Evolutionary conservation across 805 yeast genomes (phyloP), one percentile per base, ranked within the genome.

Genomic region (Nakazawaea ambrosiae): DNA sequence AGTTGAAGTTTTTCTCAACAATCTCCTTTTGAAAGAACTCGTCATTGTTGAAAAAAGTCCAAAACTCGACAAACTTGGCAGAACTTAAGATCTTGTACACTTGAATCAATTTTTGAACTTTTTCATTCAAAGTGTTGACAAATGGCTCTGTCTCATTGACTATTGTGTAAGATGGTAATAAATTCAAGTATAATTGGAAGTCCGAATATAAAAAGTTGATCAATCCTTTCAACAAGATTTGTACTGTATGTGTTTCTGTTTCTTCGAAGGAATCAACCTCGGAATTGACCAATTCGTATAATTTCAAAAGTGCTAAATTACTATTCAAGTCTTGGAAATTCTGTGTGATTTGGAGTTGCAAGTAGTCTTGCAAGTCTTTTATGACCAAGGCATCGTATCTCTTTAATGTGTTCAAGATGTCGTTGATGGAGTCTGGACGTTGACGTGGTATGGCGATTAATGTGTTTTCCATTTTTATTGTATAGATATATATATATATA

Each of bases 301-400:
- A 55, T 40, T 69, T 69, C 43, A 69, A 52, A 17, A 69, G 54
- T 1, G 75, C 75, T 49, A 68, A 47, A 48, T 67, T 68, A 42
- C 75, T 67, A 44, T 52, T 58, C 31, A 66, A 50, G 46, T 65
- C 71, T 38, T 54, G 53, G 47, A 53, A 67, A 20, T 54, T 55
- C 16, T 52, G 51, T 12, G 46, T 40, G 46, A 67, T 63, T 45
- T 69, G 75, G 18, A 52, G 45, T 25, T 49, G 47, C 30, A 67
- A 58, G 43, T 69, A 70, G n/a, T 64, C 66, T 48, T 69, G 70
- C 17, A 69, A 53, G 23, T 60, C 65, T 36, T 61, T 58, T 43
- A 64, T 60, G 17, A 63, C 66, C 10, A 60, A 60, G 16, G 61
- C 61, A 42, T 68, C 67, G 51, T 68, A 70, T 49, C 73, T 57